Base-by-base conservation (phyloP, 2,329 filamentous ascomycete genomes). In the Rhynchosporium secalis region DNA sequence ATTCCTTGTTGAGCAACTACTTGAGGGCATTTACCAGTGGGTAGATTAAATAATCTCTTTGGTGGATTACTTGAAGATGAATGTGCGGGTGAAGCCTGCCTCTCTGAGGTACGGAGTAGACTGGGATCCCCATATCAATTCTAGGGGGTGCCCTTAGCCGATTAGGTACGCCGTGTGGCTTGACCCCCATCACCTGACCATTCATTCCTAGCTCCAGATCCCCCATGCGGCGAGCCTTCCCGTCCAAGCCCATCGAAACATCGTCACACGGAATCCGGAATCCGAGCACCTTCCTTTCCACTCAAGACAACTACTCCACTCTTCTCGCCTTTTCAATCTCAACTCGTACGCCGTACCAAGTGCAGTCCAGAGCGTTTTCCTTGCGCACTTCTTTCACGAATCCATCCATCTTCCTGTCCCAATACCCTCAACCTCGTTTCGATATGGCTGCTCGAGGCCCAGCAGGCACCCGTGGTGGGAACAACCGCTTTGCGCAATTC, bases 401-500 rank as follows among this genome's bases (percentile, higher is more conserved):
- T 55, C 45, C 60, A 40, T 54, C 28, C n/a, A 59, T 49, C 28
- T 7, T 55, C 51, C 54, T 56, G 51, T 55, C 51, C 54, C 56
- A 54, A 58, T 54, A 60, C 9, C 57, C 59, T 60, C 58, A 57
- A 58, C 36, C 56, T 58, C 62, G 62, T 64, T 66, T 69, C 75
- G 82, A 72, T 38, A 98, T 98, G 94, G 90, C 93, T 79, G 85
- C 90, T 77, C 87, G 92, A 86, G 86, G 87, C 80, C 87, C 78
- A 72, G 80, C 83, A 70, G 83, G 82, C 72, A 79, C 82, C 71
- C 83, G 84, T 72, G 84, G 83, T 75, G 79, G 82, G 83, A 86
- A 88, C 87, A 86, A 90, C 78, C 88, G 94, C 74, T 98, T 99
- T 79, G 94, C 95, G 73, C 95, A 99, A 84, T 99, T 99, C 82